A percentile compares a stretch with the other conserved stretches of the same genome.
These are phyloP conservation scores for Yamadazyma sp. DNA, from an alignment of 805 yeast species.

Conservation along the genomic window DNA sequence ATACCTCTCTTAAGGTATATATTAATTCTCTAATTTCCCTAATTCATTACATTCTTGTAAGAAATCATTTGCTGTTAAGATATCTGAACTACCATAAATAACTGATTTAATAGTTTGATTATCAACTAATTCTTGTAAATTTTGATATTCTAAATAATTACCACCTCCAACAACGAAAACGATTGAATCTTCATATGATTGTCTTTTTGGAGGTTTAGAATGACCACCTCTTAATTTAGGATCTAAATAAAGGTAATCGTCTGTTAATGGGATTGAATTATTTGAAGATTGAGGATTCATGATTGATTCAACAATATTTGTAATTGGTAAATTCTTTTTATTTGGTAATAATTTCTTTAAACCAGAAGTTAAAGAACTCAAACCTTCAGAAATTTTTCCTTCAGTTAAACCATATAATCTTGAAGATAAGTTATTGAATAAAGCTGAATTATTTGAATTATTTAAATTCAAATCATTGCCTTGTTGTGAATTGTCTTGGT, in stretches of 20 bases:
- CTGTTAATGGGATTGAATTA: constrained; percentile 69
- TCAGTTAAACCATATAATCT: constrained; percentile 79
- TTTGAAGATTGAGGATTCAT: constrained; percentile 77
- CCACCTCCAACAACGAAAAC: constrained; percentile 98
- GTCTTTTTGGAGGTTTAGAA: constrained; percentile 83
- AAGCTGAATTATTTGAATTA: constrained; percentile 45
- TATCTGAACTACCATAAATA: constrained; percentile 83
- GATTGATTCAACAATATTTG: constrained; percentile 86
- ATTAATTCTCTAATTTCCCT: constrained; percentile 19
- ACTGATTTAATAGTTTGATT: constrained; percentile 48
- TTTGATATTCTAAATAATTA: constrained; percentile 89
- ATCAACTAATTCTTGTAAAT: constrained; percentile 81
- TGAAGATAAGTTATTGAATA: constrained; percentile 71
- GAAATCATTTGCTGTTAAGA: constrained; percentile 67
- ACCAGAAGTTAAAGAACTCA: constrained; percentile 84
- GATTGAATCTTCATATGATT: constrained; percentile 72
- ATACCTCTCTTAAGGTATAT: too few species aligned
- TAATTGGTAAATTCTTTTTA: constrained; percentile 82
- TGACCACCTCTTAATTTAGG: constrained; percentile 90
- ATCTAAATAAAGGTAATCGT: constrained; percentile 86
- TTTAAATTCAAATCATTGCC: constrained; percentile 13
- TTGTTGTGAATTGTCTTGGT: constrained; percentile 15
- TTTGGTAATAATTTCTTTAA: constrained; percentile 85
- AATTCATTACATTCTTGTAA: constrained; percentile 61
- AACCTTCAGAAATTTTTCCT: constrained; percentile 82